Percentiles rank a stretch among this genome's conserved stretches.
Evolutionary conservation across 257 asterid species (phyloP).

Genomic region (Handroanthus guayacan): DNA sequence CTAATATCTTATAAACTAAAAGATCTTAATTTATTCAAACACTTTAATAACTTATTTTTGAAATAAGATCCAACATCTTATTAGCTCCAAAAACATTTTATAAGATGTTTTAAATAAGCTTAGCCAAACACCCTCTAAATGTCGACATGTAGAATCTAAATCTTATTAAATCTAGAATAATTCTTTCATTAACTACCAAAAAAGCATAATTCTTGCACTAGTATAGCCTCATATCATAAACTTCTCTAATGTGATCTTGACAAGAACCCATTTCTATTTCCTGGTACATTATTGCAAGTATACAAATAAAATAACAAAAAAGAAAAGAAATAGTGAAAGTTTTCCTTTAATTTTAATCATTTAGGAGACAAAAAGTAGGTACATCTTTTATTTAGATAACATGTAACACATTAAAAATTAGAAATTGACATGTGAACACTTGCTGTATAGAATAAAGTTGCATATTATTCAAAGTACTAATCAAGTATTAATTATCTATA

Average conservation of each 20-base stretch:
- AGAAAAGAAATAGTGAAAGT: background rate
- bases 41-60: too few relatives aligned
- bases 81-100: too few relatives aligned
- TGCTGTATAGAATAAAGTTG: constrained; percentile 36
- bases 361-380: background rate
- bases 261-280: background rate
- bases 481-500: constrained; percentile 4
- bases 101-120: too few relatives aligned
- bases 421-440: constrained; percentile 34
- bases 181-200: too few relatives aligned
- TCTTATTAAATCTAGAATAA: too few relatives aligned
- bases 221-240: background rate
- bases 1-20: too few relatives aligned
- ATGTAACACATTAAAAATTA: background rate
- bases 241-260: background rate
- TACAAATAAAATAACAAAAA: background rate
- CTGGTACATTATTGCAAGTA: too few relatives aligned
- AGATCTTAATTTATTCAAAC: too few relatives aligned
- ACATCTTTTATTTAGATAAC: background rate
- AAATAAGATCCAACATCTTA: too few relatives aligned
- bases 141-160: too few relatives aligned
- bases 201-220: background rate
- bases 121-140: too few relatives aligned
- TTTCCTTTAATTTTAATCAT: background rate
- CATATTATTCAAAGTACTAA: constrained; percentile 24